These are phyloP conservation scores for Melampsora americana DNA, from an alignment of 1,284 basidiomycete genomes.

Conservation along the genomic window DNA sequence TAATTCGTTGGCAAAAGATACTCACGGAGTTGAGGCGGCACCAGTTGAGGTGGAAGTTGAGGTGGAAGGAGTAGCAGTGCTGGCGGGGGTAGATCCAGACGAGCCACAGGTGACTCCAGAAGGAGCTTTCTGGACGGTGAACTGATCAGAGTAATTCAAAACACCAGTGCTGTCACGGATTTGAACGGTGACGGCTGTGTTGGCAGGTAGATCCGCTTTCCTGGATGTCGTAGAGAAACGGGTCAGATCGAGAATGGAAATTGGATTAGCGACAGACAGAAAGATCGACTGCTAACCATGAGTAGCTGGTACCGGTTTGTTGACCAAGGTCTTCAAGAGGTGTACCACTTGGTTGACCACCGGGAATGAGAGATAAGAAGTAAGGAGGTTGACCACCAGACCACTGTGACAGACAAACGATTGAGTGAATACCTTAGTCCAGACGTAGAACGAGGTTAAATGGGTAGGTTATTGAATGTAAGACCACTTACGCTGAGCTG, in stretches of 20 bases:
- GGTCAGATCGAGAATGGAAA: not conserved
- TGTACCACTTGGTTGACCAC: conserved; percentile 60
- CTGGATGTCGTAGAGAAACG: not conserved
- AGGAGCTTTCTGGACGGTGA: conserved; percentile 57
- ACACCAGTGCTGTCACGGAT: conserved; percentile 65
- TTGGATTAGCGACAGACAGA: not conserved
- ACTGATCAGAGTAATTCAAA: conserved; percentile 61
- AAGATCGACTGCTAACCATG: not conserved
- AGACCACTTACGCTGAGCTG: not conserved
- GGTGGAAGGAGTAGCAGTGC: not conserved
- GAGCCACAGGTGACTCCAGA: conserved; percentile 4
- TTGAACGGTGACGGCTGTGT: conserved; percentile 52
- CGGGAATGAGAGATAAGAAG: conserved; percentile 67
- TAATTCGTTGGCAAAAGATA: no score
- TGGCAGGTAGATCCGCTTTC: conserved; percentile 10
- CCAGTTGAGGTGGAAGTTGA: no score
- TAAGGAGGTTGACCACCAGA: conserved; percentile 62
- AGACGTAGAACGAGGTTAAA: not conserved
- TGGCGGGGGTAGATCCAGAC: no score
- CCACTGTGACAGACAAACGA: conserved; percentile 60
- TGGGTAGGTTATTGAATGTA: not conserved
- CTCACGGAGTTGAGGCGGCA: no score
- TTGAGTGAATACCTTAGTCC: no score
- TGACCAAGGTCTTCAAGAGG: conserved; percentile 18
- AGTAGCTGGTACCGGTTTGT: not conserved